Conservation (phyloP, 163 green algal species). For the Scenedesmus sp. region DNA sequence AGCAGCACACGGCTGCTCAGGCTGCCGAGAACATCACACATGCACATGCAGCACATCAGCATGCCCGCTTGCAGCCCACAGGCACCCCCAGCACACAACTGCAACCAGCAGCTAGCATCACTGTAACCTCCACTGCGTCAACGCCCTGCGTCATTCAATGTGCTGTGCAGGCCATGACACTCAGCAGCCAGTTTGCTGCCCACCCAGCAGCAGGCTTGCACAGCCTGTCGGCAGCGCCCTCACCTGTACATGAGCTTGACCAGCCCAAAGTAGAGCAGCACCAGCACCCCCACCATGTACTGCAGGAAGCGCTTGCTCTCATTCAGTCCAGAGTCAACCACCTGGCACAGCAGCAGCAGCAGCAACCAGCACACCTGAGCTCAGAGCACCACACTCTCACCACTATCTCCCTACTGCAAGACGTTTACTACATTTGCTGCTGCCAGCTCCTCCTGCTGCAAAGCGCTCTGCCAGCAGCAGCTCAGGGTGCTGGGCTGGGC, state of each 20-base stretch:
- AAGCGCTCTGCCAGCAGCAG: background rate
- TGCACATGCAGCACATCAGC: background rate
- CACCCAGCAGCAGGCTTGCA: background rate
- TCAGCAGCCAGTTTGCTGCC: background rate
- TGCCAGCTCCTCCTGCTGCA: background rate
- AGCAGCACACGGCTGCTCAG: background rate
- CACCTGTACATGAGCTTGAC: conserved; percentile 66
- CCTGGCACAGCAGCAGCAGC: conserved; percentile 10
- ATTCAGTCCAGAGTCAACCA: conserved; percentile 40
- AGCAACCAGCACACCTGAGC: background rate
- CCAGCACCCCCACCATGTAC: conserved; percentile 58
- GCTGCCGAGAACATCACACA: too few species aligned
- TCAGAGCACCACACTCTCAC: background rate
- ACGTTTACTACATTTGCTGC: background rate
- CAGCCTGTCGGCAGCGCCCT: background rate
- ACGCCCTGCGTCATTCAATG: too few species aligned
- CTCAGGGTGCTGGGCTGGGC: background rate
- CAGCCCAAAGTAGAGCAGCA: conserved; percentile 70
- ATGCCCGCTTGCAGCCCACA: background rate
- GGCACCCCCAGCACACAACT: background rate
- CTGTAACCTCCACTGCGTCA: background rate
- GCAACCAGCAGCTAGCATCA: background rate
- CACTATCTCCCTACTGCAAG: too few species aligned
- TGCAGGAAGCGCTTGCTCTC: conserved; percentile 63
- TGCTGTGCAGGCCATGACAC: background rate